These are phyloP conservation scores for Chenopodium album DNA, from an alignment of 148 eudicot genomes.

Conservation along the genomic window DNA sequence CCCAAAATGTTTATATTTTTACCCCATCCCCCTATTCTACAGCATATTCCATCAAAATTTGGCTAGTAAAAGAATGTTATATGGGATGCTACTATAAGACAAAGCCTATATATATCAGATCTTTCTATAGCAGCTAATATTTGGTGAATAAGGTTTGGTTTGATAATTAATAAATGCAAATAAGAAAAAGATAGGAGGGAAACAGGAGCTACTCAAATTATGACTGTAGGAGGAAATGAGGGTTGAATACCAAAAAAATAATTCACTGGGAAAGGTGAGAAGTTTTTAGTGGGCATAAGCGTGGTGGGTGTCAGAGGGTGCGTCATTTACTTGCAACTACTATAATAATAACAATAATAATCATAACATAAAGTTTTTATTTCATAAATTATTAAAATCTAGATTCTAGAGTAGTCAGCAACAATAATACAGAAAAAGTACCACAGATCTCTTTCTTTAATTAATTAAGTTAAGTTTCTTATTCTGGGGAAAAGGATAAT, in stretches of 20 bases:
- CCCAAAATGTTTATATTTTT: background rate
- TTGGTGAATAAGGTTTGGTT: conserved; percentile 4
- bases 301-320: conserved; percentile 40
- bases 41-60: conserved; percentile 10
- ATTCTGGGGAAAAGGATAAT: conserved; percentile 11
- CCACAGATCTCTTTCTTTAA: conserved; percentile 2
- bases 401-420: background rate
- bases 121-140: conserved; percentile 7
- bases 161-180: conserved; percentile 13
- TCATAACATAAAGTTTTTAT: conserved; percentile 8
- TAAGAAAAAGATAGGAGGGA: conserved; percentile 9
- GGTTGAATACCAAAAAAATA: background rate
- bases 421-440: conserved; percentile 7
- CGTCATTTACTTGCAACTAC: conserved; percentile 23
- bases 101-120: background rate
- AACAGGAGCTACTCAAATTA: conserved; percentile 13
- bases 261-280: conserved; percentile 30
- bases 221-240: conserved; percentile 8
- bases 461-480: background rate
- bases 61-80: conserved; percentile 9
- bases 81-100: background rate
- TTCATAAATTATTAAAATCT: conserved; percentile 17
- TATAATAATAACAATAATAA: conserved; percentile 4
- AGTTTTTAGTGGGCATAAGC: conserved; percentile 34
- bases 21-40: conserved; percentile 14